Evolutionary conservation across 306 rosid genomes (phyloP).

Genomic region (Hippophae rhamnoides): DNA sequence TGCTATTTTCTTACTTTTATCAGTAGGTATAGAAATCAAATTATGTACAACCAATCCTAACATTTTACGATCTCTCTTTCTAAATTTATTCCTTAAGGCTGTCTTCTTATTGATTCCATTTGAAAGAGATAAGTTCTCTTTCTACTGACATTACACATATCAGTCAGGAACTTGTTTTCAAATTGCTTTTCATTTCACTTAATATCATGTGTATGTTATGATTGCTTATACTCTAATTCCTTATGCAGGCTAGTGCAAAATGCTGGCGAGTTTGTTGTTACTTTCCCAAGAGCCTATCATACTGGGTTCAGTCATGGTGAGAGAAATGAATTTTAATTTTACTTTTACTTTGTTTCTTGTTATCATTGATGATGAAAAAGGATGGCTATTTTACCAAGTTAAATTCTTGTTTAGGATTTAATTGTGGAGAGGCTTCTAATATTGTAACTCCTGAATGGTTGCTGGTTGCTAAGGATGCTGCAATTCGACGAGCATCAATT

Average conservation of each 20-base stretch:
- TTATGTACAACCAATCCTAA: too few relatives aligned
- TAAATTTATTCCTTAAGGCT: too few relatives aligned
- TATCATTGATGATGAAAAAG: conserved; percentile 11
- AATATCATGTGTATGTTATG: too few relatives aligned
- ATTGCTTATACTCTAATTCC: too few relatives aligned
- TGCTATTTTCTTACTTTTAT: too few relatives aligned
- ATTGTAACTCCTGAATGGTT: conserved; percentile 99
- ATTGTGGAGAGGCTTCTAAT: conserved; percentile 96
- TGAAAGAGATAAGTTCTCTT: too few relatives aligned
- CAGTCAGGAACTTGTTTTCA: too few relatives aligned
- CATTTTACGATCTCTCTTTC: too few relatives aligned
- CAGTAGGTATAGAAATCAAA: too few relatives aligned
- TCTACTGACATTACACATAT: too few relatives aligned
- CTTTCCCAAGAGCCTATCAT: conserved; percentile 99
- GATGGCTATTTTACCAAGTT: conserved; percentile 19
- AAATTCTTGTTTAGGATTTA: conserved; percentile 59
- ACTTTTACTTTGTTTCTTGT: neutral
- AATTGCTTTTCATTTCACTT: too few relatives aligned
- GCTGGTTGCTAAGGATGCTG: conserved; percentile 94
- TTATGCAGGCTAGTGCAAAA: conserved; percentile 77
- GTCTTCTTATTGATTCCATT: too few relatives aligned
- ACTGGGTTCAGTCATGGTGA: conserved; percentile 98
- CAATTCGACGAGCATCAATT: conserved; percentile 92
- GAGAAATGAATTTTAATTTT: conserved; percentile 11
- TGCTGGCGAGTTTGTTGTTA: conserved; percentile 98